phyloP scores from a whole-genome alignment of 2,329 filamentous ascomycete genomes.

The Cercospora berteroae region DNA sequence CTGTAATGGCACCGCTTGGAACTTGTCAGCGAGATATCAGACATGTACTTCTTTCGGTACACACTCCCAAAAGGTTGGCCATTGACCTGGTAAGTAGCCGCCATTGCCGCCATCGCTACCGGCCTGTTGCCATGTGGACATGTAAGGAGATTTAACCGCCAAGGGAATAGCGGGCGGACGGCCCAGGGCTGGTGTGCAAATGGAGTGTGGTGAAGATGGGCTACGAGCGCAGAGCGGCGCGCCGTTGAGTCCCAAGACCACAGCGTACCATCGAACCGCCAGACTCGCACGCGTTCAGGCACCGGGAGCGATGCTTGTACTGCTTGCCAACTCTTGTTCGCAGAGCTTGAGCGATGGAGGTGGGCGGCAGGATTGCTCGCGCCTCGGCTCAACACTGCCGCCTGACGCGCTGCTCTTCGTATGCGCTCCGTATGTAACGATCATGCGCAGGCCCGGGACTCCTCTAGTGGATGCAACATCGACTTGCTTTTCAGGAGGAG shows the following conservation, averaged over 20 bases:
- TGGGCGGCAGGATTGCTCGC: neutral
- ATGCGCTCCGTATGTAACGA: neutral
- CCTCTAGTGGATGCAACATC: neutral
- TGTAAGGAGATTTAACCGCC: conserved; percentile 70
- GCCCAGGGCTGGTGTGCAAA: neutral
- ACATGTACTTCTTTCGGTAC: neutral
- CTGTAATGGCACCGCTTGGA: conserved; percentile 51
- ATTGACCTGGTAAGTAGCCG: conserved; percentile 58
- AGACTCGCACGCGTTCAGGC: neutral
- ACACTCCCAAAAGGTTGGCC: conserved; percentile 59
- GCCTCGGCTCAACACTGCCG: neutral
- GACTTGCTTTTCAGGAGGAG: neutral
- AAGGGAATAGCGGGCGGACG: conserved; percentile 68
- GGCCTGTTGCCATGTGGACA: conserved; percentile 65
- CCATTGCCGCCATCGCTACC: conserved; percentile 61
- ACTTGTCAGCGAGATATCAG: neutral
- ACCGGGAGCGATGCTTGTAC: neutral
- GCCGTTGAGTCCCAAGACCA: neutral
- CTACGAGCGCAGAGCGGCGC: neutral
- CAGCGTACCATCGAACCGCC: neutral
- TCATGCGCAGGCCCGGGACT: neutral
- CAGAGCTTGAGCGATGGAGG: conserved; percentile 6
- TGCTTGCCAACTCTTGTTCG: conserved; percentile 2
- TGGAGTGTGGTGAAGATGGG: neutral
- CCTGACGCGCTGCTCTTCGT: neutral